Conservation (phyloP, 2,329 filamentous ascomycete genomes). For the Aureobasidium zeae region DNA sequence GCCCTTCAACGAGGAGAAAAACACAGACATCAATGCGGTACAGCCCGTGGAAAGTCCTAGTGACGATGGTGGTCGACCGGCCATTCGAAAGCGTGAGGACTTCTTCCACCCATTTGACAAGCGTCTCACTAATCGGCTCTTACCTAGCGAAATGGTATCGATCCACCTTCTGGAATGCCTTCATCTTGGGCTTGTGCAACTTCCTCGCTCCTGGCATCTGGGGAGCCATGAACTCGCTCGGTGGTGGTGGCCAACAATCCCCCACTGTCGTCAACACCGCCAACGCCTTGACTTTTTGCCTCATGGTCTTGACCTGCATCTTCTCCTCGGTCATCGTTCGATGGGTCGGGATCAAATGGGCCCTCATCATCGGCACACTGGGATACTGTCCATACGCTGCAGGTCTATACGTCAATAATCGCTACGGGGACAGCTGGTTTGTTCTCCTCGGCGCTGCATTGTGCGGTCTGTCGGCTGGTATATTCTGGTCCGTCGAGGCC, state of each 20-base stretch:
- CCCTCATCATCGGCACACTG: conserved; percentile 61
- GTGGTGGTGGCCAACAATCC: conserved; percentile 56
- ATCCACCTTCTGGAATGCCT: conserved; percentile 63
- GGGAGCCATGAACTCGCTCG: conserved; percentile 60
- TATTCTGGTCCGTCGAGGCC: conserved; percentile 69
- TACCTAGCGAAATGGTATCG: conserved; percentile 45
- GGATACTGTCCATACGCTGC: conserved; percentile 65
- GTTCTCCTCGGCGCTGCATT: conserved; percentile 58
- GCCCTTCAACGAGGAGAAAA: too few species aligned
- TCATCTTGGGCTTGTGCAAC: conserved; percentile 61
- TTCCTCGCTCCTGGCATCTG: conserved; percentile 63
- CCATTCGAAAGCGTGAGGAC: conserved; percentile 1
- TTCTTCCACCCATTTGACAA: not conserved
- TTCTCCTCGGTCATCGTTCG: conserved; percentile 55
- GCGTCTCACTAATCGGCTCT: not conserved
- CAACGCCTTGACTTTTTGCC: conserved; percentile 61
- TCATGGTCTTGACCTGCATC: conserved; percentile 64
- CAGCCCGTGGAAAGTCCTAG: not conserved
- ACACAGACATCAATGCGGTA: too few species aligned
- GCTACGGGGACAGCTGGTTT: conserved; percentile 60
- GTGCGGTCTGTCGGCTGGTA: conserved; percentile 60
- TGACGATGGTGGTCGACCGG: not conserved
- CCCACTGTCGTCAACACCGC: conserved; percentile 61
- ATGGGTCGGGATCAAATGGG: conserved; percentile 61
- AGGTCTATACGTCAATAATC: conserved; percentile 62